Evolutionary conservation across 1,139 yeast genomes (phyloP).

Genomic region (Pichia sp.): DNA sequence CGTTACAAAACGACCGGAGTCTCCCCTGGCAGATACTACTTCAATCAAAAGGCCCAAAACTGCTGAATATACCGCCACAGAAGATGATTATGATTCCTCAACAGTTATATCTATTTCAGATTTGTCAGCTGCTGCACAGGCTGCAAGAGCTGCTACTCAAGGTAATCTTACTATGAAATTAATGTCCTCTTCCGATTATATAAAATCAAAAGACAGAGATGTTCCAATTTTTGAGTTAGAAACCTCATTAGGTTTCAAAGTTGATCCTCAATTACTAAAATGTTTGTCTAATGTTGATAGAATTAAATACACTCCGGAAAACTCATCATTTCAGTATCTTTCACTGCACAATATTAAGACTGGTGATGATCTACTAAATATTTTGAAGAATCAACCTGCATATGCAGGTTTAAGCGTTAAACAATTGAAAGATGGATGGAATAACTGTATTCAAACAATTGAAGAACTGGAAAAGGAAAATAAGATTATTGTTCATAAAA

Average conservation of each 20-base stretch:
- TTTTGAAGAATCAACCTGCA: constrained; percentile 74
- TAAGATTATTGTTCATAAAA: constrained; percentile 74
- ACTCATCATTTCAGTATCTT: constrained; percentile 71
- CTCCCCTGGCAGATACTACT: neutral
- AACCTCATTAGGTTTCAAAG: constrained; percentile 40
- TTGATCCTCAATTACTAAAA: constrained; percentile 53
- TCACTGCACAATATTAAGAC: constrained; percentile 84
- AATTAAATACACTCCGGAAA: constrained; percentile 54
- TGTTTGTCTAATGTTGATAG: constrained; percentile 70
- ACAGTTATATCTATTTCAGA: neutral
- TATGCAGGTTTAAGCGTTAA: constrained; percentile 85
- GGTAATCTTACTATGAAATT: constrained; percentile 26
- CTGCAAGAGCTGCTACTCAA: constrained; percentile 5
- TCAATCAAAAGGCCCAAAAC: constrained; percentile 2
- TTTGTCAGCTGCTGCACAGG: constrained; percentile 6
- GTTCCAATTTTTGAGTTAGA: constrained; percentile 60
- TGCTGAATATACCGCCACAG: neutral
- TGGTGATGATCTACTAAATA: constrained; percentile 68
- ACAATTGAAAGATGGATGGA: constrained; percentile 95
- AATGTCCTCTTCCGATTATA: constrained; percentile 71
- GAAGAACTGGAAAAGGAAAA: constrained; percentile 69
- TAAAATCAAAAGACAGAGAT: constrained; percentile 63
- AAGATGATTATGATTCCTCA: neutral
- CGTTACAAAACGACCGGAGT: neutral
- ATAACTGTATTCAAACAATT: constrained; percentile 77